A percentile compares a stretch with the other conserved stretches of the same genome.
Conservation (phyloP, 768 basidiomycete genomes). For the Kwoniella sp. region DNA sequence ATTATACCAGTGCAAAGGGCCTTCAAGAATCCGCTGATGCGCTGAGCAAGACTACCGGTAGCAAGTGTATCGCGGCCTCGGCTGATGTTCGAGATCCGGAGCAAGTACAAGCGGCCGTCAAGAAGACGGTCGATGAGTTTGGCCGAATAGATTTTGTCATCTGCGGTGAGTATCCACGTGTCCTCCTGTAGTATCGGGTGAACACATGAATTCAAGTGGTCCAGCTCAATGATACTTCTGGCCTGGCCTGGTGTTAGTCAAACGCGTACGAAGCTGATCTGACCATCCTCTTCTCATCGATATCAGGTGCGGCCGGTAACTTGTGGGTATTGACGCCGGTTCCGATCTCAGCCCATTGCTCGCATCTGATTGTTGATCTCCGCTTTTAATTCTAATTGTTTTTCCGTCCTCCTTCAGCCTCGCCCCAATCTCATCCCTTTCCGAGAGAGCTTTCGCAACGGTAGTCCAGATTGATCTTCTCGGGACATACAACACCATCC, state of each 20-base stretch:
- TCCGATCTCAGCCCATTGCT: not conserved
- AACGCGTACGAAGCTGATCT: too few species aligned
- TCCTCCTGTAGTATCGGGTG: not conserved
- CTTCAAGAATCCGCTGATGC: conserved; percentile 70
- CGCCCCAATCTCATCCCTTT: conserved; percentile 77
- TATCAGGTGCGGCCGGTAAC: conserved; percentile 87
- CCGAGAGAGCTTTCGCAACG: conserved; percentile 86
- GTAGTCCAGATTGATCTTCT: conserved; percentile 93
- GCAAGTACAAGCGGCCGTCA: conserved; percentile 72
- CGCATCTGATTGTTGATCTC: conserved; percentile 3
- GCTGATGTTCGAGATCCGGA: conserved; percentile 82
- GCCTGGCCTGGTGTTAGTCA: not conserved
- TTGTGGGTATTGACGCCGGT: too few species aligned
- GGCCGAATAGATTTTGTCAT: conserved; percentile 94
- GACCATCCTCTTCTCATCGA: not conserved
- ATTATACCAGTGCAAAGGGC: conserved; percentile 75
- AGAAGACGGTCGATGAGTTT: conserved; percentile 71
- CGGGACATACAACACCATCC: conserved; percentile 92
- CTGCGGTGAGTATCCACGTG: conserved; percentile 65
- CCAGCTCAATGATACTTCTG: not conserved
- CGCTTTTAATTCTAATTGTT: too few species aligned
- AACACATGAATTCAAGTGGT: too few species aligned
- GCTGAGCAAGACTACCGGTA: conserved; percentile 71
- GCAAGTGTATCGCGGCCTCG: conserved; percentile 69
- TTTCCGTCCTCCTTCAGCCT: conserved; percentile 59